Evolutionary conservation across 1,284 basidiomycete genomes (phyloP), one percentile per base, ranked within the genome.

Genomic region (Anthracocystis setariae): DNA sequence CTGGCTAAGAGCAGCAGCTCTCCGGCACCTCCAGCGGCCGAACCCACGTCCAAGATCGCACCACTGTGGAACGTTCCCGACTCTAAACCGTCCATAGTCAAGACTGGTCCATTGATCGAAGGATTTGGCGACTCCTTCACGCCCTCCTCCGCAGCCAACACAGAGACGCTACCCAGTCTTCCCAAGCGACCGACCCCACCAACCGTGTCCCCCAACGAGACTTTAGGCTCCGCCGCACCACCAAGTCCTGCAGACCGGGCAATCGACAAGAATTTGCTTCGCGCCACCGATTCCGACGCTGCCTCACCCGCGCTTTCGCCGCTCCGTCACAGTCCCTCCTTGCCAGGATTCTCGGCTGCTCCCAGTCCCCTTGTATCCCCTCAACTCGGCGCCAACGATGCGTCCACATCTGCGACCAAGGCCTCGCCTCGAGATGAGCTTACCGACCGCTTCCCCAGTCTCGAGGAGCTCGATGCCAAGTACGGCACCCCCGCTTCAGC

Each of bases 391-490:
- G 3, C 51, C 17, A 58, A 50, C 5, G 60, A 49, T 7, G 40
- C n/a, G n/a, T n/a, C n/a, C n/a, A n/a, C n/a, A n/a, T n/a, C n/a
- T n/a, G n/a, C n/a, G n/a, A n/a, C n/a, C n/a, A n/a, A 37, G 17
- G 35, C 61, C 10, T 10, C 50, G 17, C 63, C 53, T 0, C 51
- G 60, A 8, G 59, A 71, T 45, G 68, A 71, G 46, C 63, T 66
- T 13, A 42, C 66, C 21, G 64, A 68, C 17, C 67, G 76, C 12
- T 78, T 75, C 46, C 76, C 76, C 0, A 75, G 66, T 35, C 45
- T 78, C 1, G 76, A 73, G 33, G 74, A 78, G 27, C 60, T 78
- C 21, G 76, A 78, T 57, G 64, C 69, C 8, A 46, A 51, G 21
- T 77, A 72, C 25, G 64, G 57, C 0, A 40, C 52, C 0, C 44